Evolutionary conservation across 176 grass and related monocot genomes (phyloP).

Genomic region (Calamus simplicifolius): DNA sequence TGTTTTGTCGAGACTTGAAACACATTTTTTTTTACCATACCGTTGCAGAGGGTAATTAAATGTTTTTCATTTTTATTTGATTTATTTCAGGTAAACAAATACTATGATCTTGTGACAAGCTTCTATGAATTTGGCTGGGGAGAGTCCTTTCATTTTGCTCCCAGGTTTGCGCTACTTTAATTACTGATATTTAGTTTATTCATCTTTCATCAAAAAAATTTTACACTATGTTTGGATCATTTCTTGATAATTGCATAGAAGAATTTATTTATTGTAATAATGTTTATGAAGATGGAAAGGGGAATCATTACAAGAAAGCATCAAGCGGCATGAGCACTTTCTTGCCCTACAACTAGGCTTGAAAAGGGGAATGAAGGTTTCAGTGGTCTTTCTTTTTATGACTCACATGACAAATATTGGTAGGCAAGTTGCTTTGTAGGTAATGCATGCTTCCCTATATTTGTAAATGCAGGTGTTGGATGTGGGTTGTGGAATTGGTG

Average conservation of each 20-base stretch:
- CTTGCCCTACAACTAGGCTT: slow-evolving; percentile 84
- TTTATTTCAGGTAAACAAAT: slow-evolving; percentile 84
- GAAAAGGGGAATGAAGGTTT: slow-evolving; percentile 88
- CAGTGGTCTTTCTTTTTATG: neutral
- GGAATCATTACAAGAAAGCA: slow-evolving; percentile 88
- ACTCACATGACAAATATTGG: neutral
- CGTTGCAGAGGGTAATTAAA: no score
- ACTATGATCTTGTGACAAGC: slow-evolving; percentile 97
- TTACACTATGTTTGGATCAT: slow-evolving; percentile 1
- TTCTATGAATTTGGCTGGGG: slow-evolving; percentile 99
- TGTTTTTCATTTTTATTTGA: neutral
- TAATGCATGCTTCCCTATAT: no score
- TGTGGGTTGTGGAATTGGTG: slow-evolving; percentile 91
- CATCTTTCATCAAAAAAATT: neutral
- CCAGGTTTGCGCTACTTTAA: slow-evolving; percentile 42
- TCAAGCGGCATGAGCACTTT: slow-evolving; percentile 91
- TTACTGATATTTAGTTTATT: no score
- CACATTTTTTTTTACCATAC: no score
- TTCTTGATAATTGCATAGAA: neutral
- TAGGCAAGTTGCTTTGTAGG: neutral
- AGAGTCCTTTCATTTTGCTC: slow-evolving; percentile 99
- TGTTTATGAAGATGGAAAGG: slow-evolving; percentile 70
- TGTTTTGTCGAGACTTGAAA: no score
- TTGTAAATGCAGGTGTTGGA: slow-evolving; percentile 63
- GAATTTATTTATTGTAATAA: neutral